phyloP scores from a whole-genome alignment of 805 yeast species.

The Sporopachydermia quercuum region DNA sequence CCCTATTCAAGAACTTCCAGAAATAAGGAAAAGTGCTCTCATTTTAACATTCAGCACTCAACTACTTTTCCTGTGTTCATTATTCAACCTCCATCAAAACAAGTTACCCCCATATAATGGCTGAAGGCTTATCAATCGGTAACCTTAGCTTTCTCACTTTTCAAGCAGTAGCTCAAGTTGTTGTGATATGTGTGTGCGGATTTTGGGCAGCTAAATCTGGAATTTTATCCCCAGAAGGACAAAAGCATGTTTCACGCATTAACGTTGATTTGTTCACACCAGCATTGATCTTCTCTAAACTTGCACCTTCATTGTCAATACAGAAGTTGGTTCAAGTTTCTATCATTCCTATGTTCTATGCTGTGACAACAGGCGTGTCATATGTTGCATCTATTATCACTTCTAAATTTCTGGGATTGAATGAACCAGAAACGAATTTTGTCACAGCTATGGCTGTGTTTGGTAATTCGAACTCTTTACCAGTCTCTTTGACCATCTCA shows the following conservation, averaged over 20 bases:
- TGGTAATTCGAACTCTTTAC: conserved; percentile 89
- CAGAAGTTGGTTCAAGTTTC: conserved; percentile 68
- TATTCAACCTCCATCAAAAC: no score
- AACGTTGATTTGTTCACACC: conserved; percentile 50
- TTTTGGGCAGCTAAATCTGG: conserved; percentile 37
- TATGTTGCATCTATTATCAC: conserved; percentile 43
- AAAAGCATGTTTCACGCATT: conserved; percentile 32
- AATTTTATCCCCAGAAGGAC: conserved; percentile 30
- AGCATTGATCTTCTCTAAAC: conserved; percentile 40
- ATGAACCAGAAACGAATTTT: conserved; percentile 68
- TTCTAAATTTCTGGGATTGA: conserved; percentile 38
- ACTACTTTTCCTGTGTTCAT: no score
- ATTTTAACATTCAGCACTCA: no score
- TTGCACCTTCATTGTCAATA: conserved; percentile 51
- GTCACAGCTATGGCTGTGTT: conserved; percentile 96
- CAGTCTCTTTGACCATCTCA: conserved; percentile 62
- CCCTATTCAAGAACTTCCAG: no score
- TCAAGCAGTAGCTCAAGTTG: conserved; percentile 85
- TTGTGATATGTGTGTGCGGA: conserved; percentile 55
- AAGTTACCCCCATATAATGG: no score
- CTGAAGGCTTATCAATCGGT: neutral
- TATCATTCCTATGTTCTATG: conserved; percentile 73
- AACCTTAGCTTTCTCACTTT: conserved; percentile 49
- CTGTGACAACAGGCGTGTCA: conserved; percentile 69
- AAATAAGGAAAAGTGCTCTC: no score